Evolutionary conservation across 129 eudicot genomes (phyloP).

Genomic region (Lonicera japonica): DNA sequence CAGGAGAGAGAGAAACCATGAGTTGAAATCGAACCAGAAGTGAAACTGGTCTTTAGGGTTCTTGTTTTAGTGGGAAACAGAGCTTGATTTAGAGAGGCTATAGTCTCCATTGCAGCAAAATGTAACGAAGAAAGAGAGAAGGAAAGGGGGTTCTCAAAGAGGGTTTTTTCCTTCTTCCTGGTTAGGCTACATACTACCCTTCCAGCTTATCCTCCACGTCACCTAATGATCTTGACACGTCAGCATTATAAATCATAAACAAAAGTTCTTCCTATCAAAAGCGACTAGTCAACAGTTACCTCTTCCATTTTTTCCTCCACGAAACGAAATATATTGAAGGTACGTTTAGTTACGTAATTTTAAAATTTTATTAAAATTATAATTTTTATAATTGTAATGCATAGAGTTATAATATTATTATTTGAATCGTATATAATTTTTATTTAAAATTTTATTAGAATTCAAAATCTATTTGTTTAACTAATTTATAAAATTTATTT

Average conservation of each 20-base stretch:
- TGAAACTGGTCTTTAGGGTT: slow-evolving; percentile 12
- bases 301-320: too few species aligned
- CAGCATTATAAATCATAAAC: slow-evolving; percentile 10
- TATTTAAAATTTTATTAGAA: too few species aligned
- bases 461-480: too few species aligned
- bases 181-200: not conserved
- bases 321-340: too few species aligned
- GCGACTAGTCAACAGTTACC: not conserved
- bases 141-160: not conserved
- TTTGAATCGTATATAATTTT: too few species aligned
- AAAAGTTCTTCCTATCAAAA: not conserved
- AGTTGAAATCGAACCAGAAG: slow-evolving; percentile 31
- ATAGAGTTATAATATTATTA: too few species aligned
- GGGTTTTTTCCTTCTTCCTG: slow-evolving; percentile 1
- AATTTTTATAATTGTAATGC: too few species aligned
- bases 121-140: slow-evolving; percentile 1
- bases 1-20: slow-evolving; percentile 27
- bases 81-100: slow-evolving; percentile 30
- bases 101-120: slow-evolving; percentile 29
- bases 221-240: slow-evolving; percentile 16
- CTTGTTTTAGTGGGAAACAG: slow-evolving; percentile 9
- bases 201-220: slow-evolving; percentile 51
- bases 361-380: too few species aligned
- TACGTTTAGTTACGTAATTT: too few species aligned
- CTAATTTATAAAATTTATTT: too few species aligned